Base-by-base conservation (phyloP, 345 rosid genomes). In the Pelargonium nanum region DNA sequence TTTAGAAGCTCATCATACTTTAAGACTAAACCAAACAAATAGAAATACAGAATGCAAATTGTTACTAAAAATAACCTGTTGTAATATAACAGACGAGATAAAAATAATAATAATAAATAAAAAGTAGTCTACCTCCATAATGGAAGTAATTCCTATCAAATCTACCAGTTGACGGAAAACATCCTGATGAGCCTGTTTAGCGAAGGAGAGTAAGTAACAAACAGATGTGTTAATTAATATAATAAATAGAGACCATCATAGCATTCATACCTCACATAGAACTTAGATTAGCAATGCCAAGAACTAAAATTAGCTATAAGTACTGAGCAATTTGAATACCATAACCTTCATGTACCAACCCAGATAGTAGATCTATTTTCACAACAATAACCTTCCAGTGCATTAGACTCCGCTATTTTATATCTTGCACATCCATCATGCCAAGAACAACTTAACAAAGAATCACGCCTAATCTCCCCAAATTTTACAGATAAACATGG, bases 141-240 rank as follows among this genome's bases (percentile, higher is more conserved):
- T 94, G 70, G 99, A 94, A 57, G 97, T 94, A 68, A 94, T 85
- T 70, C 99, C 97, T 57, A 94, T 94, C 72, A 94, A 86, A 85
- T 94, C 99, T 70, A 94, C 97, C 71, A 94, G 71, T 56, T 81
- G 86, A 64, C 80, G 64, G 66, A 94, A 81, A 67, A 90, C 96
- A 74, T 84, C 86, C 55, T 86, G 88, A 83, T 90, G 96, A 24
- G 77, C 92, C 99, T 90, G 85, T 60, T 44, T 74, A 69, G 64
- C 17, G 55, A 22, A 23, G 0, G 26, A 55, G 57, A 9, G 22
- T 55, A 12, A 55, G 26, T 50, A 21, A 50, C 16, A 55, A 1
- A 25, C 4, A 55, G 24, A 55, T 12, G 17, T 22, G 24, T 22
- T 22, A 55, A 16, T 40, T 9, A 40, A 40, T 12, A 40, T 40